Percentiles rank a stretch among this genome's conserved stretches.
phyloP scores from a whole-genome alignment of 108 stramenopile species.

The Cyclotella cryptica region DNA sequence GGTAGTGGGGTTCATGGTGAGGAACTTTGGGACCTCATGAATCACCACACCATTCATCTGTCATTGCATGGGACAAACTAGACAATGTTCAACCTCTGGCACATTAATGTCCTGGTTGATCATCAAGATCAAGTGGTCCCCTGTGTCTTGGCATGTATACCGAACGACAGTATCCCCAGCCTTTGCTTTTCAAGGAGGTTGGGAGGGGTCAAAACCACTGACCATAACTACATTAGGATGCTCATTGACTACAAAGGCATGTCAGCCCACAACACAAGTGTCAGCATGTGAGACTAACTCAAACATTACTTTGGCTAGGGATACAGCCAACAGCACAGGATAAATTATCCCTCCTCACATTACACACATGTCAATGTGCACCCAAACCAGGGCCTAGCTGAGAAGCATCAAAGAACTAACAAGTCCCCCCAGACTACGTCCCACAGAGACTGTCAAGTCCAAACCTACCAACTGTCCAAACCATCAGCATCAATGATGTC shows the following conservation, averaged over 20 bases:
- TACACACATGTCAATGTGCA: too few relatives aligned
- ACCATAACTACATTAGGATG: neutral
- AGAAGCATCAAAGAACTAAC: too few relatives aligned
- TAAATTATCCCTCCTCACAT: too few relatives aligned
- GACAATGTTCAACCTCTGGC: neutral
- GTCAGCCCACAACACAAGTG: constrained; percentile 22
- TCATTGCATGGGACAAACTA: constrained; percentile 34
- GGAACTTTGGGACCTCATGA: constrained; percentile 24
- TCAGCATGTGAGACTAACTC: constrained; percentile 28
- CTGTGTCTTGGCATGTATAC: constrained; percentile 2
- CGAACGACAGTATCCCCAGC: neutral
- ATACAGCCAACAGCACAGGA: neutral
- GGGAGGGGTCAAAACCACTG: neutral
- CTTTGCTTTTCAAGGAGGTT: neutral
- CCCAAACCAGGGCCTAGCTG: too few relatives aligned
- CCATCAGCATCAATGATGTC: too few relatives aligned
- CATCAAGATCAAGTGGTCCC: neutral
- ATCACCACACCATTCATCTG: constrained; percentile 28
- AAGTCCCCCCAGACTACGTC: too few relatives aligned
- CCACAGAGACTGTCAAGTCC: too few relatives aligned
- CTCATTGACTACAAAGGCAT: constrained; percentile 2
- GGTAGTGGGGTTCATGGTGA: constrained; percentile 10
- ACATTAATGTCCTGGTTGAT: constrained; percentile 25
- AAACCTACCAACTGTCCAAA: too few relatives aligned
- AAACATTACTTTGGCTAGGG: neutral